These are phyloP conservation scores for Pugionium cornutum DNA, from an alignment of 345 rosid genomes.

Conservation along the genomic window DNA sequence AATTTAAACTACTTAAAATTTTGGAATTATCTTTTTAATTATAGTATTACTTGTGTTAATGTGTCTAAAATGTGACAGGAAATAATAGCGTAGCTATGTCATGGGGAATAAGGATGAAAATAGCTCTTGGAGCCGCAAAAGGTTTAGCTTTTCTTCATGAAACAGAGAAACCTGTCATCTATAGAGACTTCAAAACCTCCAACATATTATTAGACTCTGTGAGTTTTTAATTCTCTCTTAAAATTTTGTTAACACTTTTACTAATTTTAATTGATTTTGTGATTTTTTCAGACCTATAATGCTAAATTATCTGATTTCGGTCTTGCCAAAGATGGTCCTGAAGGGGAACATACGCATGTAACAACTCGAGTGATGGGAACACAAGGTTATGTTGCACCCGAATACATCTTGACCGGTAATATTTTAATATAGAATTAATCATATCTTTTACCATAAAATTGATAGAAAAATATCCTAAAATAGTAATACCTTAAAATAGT, in stretches of 20 bases:
- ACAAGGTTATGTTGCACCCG: slow-evolving; percentile 62
- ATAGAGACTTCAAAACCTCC: slow-evolving; percentile 76
- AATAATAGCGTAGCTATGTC: slow-evolving; percentile 50
- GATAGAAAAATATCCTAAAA: too few species aligned
- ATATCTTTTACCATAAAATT: not conserved
- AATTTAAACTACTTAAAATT: too few species aligned
- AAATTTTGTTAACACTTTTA: not conserved
- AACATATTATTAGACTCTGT: slow-evolving; percentile 72
- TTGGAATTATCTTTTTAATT: too few species aligned
- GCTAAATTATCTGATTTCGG: slow-evolving; percentile 61
- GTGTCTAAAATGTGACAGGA: slow-evolving; percentile 40
- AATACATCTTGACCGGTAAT: slow-evolving; percentile 55
- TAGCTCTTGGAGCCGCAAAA: slow-evolving; percentile 76
- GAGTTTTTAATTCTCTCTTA: slow-evolving; percentile 13
- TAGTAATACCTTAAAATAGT: too few species aligned
- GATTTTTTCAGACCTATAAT: slow-evolving; percentile 40
- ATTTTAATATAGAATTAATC: not conserved
- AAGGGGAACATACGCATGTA: slow-evolving; percentile 54
- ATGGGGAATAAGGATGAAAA: slow-evolving; percentile 78
- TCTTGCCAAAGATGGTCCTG: slow-evolving; percentile 62
- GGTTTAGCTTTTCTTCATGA: slow-evolving; percentile 82
- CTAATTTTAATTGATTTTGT: not conserved
- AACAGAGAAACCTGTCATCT: slow-evolving; percentile 70
- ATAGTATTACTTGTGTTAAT: not conserved
- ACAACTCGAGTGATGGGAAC: slow-evolving; percentile 64